Base-by-base conservation (phyloP, 345 rosid genomes). In the Hirschfeldia incana region DNA sequence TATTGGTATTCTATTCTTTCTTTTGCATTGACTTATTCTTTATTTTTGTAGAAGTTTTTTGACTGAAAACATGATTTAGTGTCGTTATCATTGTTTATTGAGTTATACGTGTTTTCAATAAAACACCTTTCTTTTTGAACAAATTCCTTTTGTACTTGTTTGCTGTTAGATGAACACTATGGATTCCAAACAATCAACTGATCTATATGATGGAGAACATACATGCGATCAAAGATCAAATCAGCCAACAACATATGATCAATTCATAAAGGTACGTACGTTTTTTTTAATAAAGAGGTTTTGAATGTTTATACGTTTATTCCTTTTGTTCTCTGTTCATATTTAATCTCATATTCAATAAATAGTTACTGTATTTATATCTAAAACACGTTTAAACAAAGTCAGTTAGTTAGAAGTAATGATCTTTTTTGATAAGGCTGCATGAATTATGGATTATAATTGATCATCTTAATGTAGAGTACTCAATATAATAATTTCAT, bases 101-200 rank as follows among this genome's bases (percentile, higher is more conserved):
- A 68, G 60, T 42, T 59, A 15, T 7, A 8, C 4, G 37, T 8
- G 17, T 21, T 69, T 26, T 33, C 28, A 26, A n/a, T n/a, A 53
- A 53, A 16, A 58, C 34, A 17, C 57, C n/a, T 51, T 51, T 46
- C 17, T 13, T 51, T 51, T 51, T n/a, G 57, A n/a, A 53, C 4
- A n/a, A 15, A 51, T 13, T 51, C 8, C 57, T 30, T 30, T 39
- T 9, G 1, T 30, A 3, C 7, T 73, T 1, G 37, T 29, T 67
- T 42, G 4, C 29, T 36, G 46, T 61, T 76, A 68, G 46, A 46
- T 32, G 36, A 62, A 34, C 70, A 26, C 26, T 34, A 76, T 76
- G 80, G 57, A 46, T 15, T 46, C 62, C 39, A 76, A 76, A 44
- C 44, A 69, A n/a, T 8, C 63, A 62, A 46, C 46, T 29, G 75